Evolutionary conservation across 805 yeast genomes (phyloP), one percentile per base, ranked within the genome.

Genomic region (Candida pseudofarinosa): DNA sequence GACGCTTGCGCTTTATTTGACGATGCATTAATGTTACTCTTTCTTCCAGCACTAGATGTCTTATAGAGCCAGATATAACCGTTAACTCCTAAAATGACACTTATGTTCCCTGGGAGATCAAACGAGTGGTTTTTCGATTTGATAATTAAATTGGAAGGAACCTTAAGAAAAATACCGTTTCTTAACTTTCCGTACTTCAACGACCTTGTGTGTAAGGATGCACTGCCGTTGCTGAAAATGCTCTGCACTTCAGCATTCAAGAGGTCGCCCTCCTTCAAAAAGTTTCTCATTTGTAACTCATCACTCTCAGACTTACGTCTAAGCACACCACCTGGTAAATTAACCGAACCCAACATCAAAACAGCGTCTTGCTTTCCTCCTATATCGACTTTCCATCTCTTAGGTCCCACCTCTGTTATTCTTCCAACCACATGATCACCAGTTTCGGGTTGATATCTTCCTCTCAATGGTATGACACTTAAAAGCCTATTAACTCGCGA

Each of bases 351-450:
- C 44, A 95, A 74, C 88, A 88, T 84, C 47, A 93, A 67, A 0
- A 88, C 83, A 0, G 97, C 98, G 59, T 89, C 91, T 56, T 88
- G 96, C 55, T 82, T 84, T n/a, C 88, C 88, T 20, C 98, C 98
- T 49, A 93, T 88, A 54, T 91, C 97, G 13, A 93, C 98, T 59
- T 85, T 88, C 99, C 99, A 93, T 54, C 98, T 73, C 59, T 84
- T 87, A 49, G 85, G 85, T 1, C 96, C 96, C 4, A 91, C 97
- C 55, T 93, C 98, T 1, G 93, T 83, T 51, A 93, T 84, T 48
- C 99, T 73, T 1, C 99, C 99, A 17, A 93, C 83, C 17, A 93
- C 74, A 62, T 93, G 98, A 60, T 93, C 99, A 50, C 99, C 99
- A 2, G 96, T 88, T 50, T 89, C 97, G 1, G 99, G 96, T 28